phyloP scores from a whole-genome alignment of 1,284 basidiomycete genomes.

The Ganoderma leucocontextum region DNA sequence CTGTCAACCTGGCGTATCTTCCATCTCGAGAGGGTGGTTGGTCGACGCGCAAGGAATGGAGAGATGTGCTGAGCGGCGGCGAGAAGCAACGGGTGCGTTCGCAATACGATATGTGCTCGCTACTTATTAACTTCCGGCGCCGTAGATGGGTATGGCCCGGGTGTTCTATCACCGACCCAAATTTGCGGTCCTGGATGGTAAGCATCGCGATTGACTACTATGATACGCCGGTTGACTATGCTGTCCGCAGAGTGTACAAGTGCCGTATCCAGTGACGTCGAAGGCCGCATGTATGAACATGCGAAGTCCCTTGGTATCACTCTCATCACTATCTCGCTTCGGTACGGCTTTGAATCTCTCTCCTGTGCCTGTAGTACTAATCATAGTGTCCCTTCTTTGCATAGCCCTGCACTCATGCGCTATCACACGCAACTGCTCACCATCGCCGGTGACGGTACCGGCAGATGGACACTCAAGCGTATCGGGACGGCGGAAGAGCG shows the following conservation, averaged over 20 bases:
- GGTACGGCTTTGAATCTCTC: conserved; percentile 49
- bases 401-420: conserved; percentile 81
- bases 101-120: neutral
- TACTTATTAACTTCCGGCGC: conserved; percentile 3
- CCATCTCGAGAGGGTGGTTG: conserved; percentile 91
- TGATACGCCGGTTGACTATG: neutral
- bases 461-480: conserved; percentile 74
- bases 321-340: conserved; percentile 89
- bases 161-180: conserved; percentile 87
- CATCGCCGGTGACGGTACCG: conserved; percentile 70
- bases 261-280: conserved; percentile 96
- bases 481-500: conserved; percentile 78
- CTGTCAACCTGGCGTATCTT: conserved; percentile 88
- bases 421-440: conserved; percentile 88
- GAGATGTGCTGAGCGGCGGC: conserved; percentile 92
- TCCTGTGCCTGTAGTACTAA: neutral
- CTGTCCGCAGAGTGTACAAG: conserved; percentile 84
- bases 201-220: conserved; percentile 33
- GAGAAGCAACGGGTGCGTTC: conserved; percentile 88
- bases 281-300: conserved; percentile 95
- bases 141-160: conserved; percentile 84
- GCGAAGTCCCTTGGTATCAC: conserved; percentile 94
- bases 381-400: neutral
- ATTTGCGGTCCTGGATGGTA: conserved; percentile 80
- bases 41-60: conserved; percentile 93